Base-by-base conservation (phyloP, 208 protist species). In the Leishmania tropica region DNA sequence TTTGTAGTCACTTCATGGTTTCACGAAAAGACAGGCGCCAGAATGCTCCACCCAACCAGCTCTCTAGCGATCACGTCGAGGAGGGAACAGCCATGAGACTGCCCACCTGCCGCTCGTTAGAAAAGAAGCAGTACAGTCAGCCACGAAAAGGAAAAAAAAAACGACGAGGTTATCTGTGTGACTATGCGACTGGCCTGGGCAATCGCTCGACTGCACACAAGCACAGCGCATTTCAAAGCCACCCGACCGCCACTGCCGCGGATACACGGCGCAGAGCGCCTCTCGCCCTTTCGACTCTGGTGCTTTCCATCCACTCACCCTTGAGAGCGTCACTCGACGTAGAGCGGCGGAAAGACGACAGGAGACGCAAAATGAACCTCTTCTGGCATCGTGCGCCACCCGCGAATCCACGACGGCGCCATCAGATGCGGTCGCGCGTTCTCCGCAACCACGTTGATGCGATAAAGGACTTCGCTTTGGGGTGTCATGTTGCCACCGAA, bases 321-420 rank as follows among this genome's bases (percentile, higher is more conserved):
- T 62, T 2, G 51, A 62, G n/a, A 1, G n/a, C 53, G 3, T 78
- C 56, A 78, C 3, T 48, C 53, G 13, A 68, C 40, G 56, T 92
- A 89, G 42, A 97, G 84, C 6, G 87, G 91, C 7, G 94, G 94
- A 62, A 97, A 97, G 21, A 97, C 92, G 31, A 89, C 80, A 10
- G 92, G 90, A 6, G 94, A 89, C 58, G 85, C 77, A 78, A 96
- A 97, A 80, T 82, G 90, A 5, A 97, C 87, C 74, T 97, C 93
- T 24, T 87, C 78, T 35, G 92, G 90, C 65, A 93, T 81, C 28
- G 91, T 90, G 10, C 93, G 90, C 95, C 93, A 97, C 4, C 87
- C 91, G 40, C 85, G 87, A 76, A 97, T 90, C 93, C 95, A 97
- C 58, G 93, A 96, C 11, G 92, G 93, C 2, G 89, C 77, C 58